These are phyloP conservation scores for Venustampulla echinocandica DNA, from an alignment of 495 filamentous ascomycete genomes.

Conservation along the genomic window DNA sequence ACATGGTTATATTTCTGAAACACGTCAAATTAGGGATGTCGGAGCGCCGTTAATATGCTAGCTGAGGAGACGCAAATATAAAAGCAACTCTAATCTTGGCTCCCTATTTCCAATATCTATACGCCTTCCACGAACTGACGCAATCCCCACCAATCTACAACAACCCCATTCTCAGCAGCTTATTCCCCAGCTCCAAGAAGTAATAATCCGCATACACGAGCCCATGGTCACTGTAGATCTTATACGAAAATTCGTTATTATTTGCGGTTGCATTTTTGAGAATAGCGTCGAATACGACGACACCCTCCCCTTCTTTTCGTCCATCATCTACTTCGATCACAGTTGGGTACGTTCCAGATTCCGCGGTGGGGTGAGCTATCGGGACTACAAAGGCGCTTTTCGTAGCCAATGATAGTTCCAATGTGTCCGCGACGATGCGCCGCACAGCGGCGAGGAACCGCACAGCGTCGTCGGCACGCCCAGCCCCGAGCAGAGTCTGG, in stretches of 20 bases:
- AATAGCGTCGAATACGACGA: conserved; percentile 21
- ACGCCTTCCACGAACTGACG: no score
- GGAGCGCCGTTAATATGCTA: no score
- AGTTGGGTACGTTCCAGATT: no score
- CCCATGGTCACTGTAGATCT: conserved; percentile 27
- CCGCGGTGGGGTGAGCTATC: no score
- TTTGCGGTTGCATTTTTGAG: conserved; percentile 32
- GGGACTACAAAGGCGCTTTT: conserved; percentile 3
- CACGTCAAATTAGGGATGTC: no score
- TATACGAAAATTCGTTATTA: conserved; percentile 25
- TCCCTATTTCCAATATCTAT: no score
- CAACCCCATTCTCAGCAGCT: conserved; percentile 23
- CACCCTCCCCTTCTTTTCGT: conserved; percentile 3
- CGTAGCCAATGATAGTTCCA: conserved; percentile 23
- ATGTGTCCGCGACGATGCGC: conserved; percentile 28
- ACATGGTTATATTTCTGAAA: no score
- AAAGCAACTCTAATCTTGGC: no score
- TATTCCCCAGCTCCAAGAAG: conserved; percentile 37
- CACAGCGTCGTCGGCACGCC: background rate
- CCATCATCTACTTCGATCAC: conserved; percentile 1
- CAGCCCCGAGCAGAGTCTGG: conserved; percentile 23
- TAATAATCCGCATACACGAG: conserved; percentile 43
- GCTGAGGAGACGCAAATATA: no score
- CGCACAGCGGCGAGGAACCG: conserved; percentile 28
- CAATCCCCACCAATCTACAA: conserved; percentile 6